Percentiles rank a stretch among this genome's conserved stretches.
These are phyloP conservation scores for Trichosporon ovoides DNA, from an alignment of 1,284 basidiomycete genomes.

Conservation along the genomic window DNA sequence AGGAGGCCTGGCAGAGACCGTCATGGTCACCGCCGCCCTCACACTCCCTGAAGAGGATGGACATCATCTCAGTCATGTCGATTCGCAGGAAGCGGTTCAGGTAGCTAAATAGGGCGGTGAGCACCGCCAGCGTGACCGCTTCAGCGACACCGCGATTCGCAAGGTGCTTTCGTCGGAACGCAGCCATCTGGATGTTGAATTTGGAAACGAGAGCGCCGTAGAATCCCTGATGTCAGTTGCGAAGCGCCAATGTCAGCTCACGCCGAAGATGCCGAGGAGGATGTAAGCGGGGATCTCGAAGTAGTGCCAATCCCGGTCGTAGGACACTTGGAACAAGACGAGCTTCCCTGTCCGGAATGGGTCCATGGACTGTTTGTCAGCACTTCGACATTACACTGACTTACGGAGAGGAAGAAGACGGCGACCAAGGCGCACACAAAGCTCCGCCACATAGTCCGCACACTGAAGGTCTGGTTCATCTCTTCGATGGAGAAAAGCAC, in stretches of 20 bases:
- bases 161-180: slow-evolving; percentile 86
- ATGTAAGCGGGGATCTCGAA: slow-evolving; percentile 97
- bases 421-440: slow-evolving; percentile 96
- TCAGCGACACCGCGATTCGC: slow-evolving; percentile 79
- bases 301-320: slow-evolving; percentile 97
- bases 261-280: slow-evolving; percentile 91
- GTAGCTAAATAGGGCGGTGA: slow-evolving; percentile 90
- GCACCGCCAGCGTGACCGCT: slow-evolving; percentile 74
- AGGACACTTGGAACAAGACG: slow-evolving; percentile 95
- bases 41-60: slow-evolving; percentile 94
- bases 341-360: slow-evolving; percentile 97
- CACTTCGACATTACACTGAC: slow-evolving; percentile 47
- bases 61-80: slow-evolving; percentile 97
- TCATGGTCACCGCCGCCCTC: slow-evolving; percentile 88
- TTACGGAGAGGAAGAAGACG: slow-evolving; percentile 86
- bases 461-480: slow-evolving; percentile 96
- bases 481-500: slow-evolving; percentile 87
- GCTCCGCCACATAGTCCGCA: slow-evolving; percentile 96
- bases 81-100: slow-evolving; percentile 91
- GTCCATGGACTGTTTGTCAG: slow-evolving; percentile 73
- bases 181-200: slow-evolving; percentile 93
- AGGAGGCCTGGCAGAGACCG: slow-evolving; percentile 87
- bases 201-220: slow-evolving; percentile 97
- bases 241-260: slow-evolving; percentile 48
- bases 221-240: slow-evolving; percentile 61